These are phyloP conservation scores for Diplocarpon mali DNA, from an alignment of 2,329 filamentous ascomycete genomes.

Conservation along the genomic window DNA sequence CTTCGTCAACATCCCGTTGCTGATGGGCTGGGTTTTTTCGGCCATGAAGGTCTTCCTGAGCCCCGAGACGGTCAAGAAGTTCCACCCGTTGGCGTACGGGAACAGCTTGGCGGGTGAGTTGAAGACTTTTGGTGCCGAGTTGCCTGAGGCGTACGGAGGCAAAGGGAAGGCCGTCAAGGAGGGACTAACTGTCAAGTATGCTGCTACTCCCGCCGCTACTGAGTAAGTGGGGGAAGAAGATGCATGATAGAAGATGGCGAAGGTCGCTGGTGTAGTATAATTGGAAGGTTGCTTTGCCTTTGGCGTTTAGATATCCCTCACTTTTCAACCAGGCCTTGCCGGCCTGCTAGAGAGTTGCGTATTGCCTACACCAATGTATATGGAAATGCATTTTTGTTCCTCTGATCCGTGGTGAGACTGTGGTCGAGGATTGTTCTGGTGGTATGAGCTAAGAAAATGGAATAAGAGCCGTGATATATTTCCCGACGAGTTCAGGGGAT, in stretches of 20 bases:
- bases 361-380: too few relatives aligned
- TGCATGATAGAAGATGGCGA: not conserved
- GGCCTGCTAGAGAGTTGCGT: too few relatives aligned
- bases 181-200: slow-evolving; percentile 26
- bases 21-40: slow-evolving; percentile 82
- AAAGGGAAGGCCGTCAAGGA: slow-evolving; percentile 39
- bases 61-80: slow-evolving; percentile 65
- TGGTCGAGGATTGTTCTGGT: too few relatives aligned
- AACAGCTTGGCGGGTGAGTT: slow-evolving; percentile 53
- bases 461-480: too few relatives aligned
- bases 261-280: not conserved
- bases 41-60: slow-evolving; percentile 67
- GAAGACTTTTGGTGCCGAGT: slow-evolving; percentile 43
- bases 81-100: slow-evolving; percentile 68
- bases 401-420: too few relatives aligned
- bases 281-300: too few relatives aligned
- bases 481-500: too few relatives aligned
- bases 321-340: too few relatives aligned
- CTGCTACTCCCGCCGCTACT: not conserved
- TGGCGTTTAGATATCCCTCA: too few relatives aligned
- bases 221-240: too few relatives aligned
- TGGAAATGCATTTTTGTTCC: too few relatives aligned
- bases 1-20: slow-evolving; percentile 79
- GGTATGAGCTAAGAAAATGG: too few relatives aligned
- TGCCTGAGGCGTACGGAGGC: slow-evolving; percentile 74